Conservation (phyloP, 1,284 basidiomycete species). For the Cryptococcus sp. region DNA sequence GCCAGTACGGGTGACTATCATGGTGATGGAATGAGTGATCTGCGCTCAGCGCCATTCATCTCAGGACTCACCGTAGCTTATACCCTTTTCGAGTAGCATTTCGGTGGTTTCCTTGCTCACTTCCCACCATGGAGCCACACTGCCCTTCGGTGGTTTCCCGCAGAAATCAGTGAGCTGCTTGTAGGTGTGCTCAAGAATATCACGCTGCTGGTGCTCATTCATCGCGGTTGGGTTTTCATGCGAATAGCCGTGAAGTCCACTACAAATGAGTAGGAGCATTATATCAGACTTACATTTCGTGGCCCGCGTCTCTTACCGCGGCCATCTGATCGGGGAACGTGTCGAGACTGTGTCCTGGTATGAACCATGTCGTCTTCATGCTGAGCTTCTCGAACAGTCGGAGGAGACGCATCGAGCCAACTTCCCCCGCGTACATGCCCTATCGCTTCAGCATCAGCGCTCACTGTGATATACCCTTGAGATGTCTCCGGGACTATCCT, state of each 20-base stretch:
- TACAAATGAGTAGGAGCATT: slow-evolving; percentile 3
- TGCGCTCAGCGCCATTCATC: slow-evolving; percentile 2
- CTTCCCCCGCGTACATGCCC: slow-evolving; percentile 58
- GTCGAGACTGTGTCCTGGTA: slow-evolving; percentile 53
- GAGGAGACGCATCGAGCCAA: slow-evolving; percentile 62
- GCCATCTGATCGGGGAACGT: slow-evolving; percentile 49
- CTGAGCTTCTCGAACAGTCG: slow-evolving; percentile 68
- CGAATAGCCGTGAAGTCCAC: slow-evolving; percentile 67
- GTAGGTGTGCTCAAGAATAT: slow-evolving; percentile 66
- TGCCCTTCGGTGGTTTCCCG: slow-evolving; percentile 60
- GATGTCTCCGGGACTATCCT: slow-evolving; percentile 48
- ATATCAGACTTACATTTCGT: slow-evolving; percentile 45
- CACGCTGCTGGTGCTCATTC: slow-evolving; percentile 63
- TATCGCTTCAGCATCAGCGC: neutral
- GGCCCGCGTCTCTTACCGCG: slow-evolving; percentile 47
- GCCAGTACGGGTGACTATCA: slow-evolving; percentile 67
- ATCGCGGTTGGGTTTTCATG: slow-evolving; percentile 68
- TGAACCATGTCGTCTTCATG: slow-evolving; percentile 68
- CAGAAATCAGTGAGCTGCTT: slow-evolving; percentile 65
- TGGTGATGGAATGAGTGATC: slow-evolving; percentile 55
- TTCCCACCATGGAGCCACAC: slow-evolving; percentile 77
- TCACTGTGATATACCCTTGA: slow-evolving; percentile 36
- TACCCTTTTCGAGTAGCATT: slow-evolving; percentile 67
- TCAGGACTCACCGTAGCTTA: slow-evolving; percentile 59
- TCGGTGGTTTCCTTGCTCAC: slow-evolving; percentile 63